These are phyloP conservation scores for Zalerion maritima DNA, from an alignment of 495 filamentous ascomycete species.

Conservation along the genomic window DNA sequence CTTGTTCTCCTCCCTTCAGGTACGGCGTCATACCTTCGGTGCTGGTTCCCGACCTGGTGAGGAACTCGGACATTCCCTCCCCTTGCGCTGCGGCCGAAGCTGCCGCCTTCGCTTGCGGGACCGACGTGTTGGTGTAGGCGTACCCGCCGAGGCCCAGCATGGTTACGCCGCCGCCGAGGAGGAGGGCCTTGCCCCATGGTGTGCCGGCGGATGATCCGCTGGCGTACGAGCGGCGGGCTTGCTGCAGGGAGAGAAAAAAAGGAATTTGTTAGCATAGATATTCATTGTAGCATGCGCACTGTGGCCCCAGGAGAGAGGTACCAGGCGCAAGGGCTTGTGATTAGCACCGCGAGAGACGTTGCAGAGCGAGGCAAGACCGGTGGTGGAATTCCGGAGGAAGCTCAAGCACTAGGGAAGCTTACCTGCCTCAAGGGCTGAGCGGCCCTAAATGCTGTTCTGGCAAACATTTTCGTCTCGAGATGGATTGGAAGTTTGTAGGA, in stretches of 20 bases:
- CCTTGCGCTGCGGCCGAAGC: slow-evolving; percentile 5
- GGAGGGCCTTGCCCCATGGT: slow-evolving; percentile 27
- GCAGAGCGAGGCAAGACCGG: too few relatives aligned
- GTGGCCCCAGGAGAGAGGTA: slow-evolving; percentile 6
- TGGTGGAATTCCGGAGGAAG: too few relatives aligned
- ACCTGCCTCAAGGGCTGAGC: slow-evolving; percentile 32
- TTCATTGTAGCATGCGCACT: slow-evolving; percentile 16
- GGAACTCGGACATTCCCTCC: background rate
- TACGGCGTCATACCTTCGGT: slow-evolving; percentile 32
- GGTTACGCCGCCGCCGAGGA: slow-evolving; percentile 23
- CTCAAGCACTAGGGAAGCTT: too few relatives aligned
- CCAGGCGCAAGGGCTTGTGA: background rate
- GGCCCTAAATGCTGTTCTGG: slow-evolving; percentile 26
- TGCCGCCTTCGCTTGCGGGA: slow-evolving; percentile 33
- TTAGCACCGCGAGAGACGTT: slow-evolving; percentile 5
- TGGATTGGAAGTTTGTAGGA: too few relatives aligned
- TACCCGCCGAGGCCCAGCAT: slow-evolving; percentile 26
- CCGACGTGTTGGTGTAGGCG: slow-evolving; percentile 36
- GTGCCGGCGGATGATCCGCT: too few relatives aligned
- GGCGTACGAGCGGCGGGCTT: too few relatives aligned
- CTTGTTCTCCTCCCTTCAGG: slow-evolving; percentile 76
- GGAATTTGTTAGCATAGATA: too few relatives aligned
- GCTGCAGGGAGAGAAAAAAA: too few relatives aligned
- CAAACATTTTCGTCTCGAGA: slow-evolving; percentile 35
- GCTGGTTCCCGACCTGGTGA: slow-evolving; percentile 5